Evolutionary conservation across 2,329 filamentous ascomycete species (phyloP), one percentile per base, ranked within the genome.

Genomic region (Hypoxylon rubiginosum): DNA sequence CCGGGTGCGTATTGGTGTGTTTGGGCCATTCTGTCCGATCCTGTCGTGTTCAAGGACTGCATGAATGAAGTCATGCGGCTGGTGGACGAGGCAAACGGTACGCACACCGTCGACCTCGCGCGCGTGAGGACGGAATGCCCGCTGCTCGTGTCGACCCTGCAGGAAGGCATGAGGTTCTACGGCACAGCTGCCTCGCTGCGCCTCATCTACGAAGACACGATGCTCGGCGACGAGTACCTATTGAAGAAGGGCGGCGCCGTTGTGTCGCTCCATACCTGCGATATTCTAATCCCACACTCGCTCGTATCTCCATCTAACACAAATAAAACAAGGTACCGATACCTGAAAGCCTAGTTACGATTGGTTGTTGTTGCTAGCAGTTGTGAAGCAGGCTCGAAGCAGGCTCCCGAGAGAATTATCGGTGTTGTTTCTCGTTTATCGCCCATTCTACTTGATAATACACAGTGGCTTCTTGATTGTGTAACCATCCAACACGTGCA

Each of bases 111-210:
- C 11, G 63, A 69, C 39, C 45, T 66, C 10, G 49, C 56, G 5
- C 53, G 49, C 39, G 49, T 69, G 10, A 61, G 52, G 32, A 59
- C 55, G 19, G 41, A 46, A 6, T 71, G 67, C 34, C 66, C 69
- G 2, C 49, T 69, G 10, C 64, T 71, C 6, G 45, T 70, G 11
- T 71, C 69, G 10, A 70, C 68, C 0, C 63, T 62, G 43, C 63
- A 69, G 53, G 69, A 71, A 57, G 55, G 62, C 8, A 39, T 70
- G 54, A 32, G 69, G 24, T 71, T 68, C 48, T 58, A 69, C 28
- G 53, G 61, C 19, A 62, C 50, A 19, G 54, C 58, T 5, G 58
- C 59, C 28, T 52, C 62, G 9, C 59, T 55, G 21, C 58, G 68
- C 15, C 36, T 64, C 8, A 48, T 70, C 21, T 57, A 60, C n/a